phyloP scores from a whole-genome alignment of 2,329 filamentous ascomycete species.

The Penicillium sp. region DNA sequence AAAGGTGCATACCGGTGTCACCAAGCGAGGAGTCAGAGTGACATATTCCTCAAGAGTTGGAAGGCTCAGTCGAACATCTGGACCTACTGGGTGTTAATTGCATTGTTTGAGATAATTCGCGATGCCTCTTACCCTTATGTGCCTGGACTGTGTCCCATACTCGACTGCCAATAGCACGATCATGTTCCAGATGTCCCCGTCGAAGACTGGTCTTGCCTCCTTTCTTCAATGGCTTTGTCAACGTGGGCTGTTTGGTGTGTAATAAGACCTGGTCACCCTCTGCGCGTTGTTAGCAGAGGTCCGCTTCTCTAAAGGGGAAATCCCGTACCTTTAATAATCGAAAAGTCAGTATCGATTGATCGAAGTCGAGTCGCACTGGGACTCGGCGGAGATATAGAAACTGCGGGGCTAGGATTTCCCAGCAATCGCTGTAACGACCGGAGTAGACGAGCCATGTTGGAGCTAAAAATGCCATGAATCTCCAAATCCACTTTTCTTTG shows the following conservation, averaged over 20 bases:
- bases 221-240: conserved; percentile 44
- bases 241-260: conserved; percentile 37
- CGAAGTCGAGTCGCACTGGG: conserved; percentile 21
- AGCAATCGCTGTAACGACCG: conserved; percentile 33
- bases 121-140: conserved; percentile 43
- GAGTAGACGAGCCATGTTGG: conserved; percentile 36
- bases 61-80: conserved; percentile 58
- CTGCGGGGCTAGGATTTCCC: conserved; percentile 12
- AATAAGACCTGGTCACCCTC: conserved; percentile 48
- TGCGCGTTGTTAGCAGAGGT: conserved; percentile 19
- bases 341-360: conserved; percentile 41
- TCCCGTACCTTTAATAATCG: conserved; percentile 37
- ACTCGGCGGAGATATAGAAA: conserved; percentile 13
- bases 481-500: conserved; percentile 5
- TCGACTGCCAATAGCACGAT: conserved; percentile 64
- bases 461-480: conserved; percentile 11
- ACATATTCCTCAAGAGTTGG: conserved; percentile 75
- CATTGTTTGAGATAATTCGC: background rate
- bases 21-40: conserved; percentile 63
- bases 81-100: conserved; percentile 31
- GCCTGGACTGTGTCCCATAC: conserved; percentile 61
- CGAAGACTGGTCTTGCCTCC: conserved; percentile 38
- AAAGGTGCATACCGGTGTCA: conserved; percentile 65
- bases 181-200: conserved; percentile 42
- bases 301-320: background rate